A percentile compares a stretch with the other conserved stretches of the same genome.
These are phyloP conservation scores for Kwoniella heveanensis DNA, from an alignment of 768 basidiomycete genomes.

Conservation along the genomic window DNA sequence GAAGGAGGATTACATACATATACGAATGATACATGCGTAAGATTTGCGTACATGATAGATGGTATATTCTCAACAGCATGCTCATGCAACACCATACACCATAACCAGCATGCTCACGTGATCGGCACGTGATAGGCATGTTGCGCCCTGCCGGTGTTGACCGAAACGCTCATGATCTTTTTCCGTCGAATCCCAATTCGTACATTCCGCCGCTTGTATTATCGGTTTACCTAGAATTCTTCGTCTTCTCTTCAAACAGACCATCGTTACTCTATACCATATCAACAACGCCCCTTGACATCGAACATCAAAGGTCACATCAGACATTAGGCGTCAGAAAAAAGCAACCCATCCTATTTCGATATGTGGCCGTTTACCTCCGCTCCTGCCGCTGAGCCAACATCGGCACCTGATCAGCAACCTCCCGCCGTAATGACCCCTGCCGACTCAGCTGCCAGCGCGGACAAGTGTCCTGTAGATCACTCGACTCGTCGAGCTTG, in stretches of 20 bases:
- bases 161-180: no score
- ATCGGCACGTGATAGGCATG: no score
- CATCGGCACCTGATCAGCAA: background rate
- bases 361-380: conserved; percentile 29
- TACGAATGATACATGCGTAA: no score
- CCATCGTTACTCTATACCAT: no score
- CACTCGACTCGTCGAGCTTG: conserved; percentile 62
- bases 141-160: no score
- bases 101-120: no score
- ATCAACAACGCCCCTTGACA: background rate
- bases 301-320: background rate
- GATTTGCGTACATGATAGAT: no score
- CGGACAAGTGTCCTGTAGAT: conserved; percentile 68
- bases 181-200: conserved; percentile 9
- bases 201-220: background rate
- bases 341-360: background rate
- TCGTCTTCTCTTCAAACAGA: no score
- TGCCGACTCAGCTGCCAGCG: background rate
- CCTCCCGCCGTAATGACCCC: background rate
- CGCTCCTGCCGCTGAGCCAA: conserved; percentile 5
- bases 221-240: background rate
- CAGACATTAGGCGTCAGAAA: no score
- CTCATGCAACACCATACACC: no score
- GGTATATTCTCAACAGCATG: no score
- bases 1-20: no score